These are phyloP conservation scores for Quillaja saponaria DNA, from an alignment of 306 rosid species.

Conservation along the genomic window DNA sequence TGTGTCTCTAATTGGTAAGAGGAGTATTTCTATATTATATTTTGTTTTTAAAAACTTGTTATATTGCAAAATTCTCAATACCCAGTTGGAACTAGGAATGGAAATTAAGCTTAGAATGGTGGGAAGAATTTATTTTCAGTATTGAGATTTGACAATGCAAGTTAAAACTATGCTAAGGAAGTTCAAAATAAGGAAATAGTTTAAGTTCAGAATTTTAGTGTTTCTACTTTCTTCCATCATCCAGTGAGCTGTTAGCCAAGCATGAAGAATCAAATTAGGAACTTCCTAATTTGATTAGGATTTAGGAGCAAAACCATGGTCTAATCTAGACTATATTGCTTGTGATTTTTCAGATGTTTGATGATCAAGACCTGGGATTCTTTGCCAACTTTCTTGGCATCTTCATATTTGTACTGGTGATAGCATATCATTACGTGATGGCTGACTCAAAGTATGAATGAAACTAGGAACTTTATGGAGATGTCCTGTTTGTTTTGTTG, in stretches of 20 bases:
- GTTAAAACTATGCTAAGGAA: too few species aligned
- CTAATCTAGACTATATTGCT: constrained; percentile 23
- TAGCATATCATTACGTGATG: constrained; percentile 83
- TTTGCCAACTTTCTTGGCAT: constrained; percentile 89
- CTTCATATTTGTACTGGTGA: constrained; percentile 77
- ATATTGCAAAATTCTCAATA: too few species aligned
- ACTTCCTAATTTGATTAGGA: too few species aligned
- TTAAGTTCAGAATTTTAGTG: too few species aligned
- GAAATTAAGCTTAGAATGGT: too few species aligned
- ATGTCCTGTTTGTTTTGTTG: constrained; percentile 35
- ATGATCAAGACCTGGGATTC: constrained; percentile 88
- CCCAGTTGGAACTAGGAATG: too few species aligned
- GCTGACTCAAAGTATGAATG: constrained; percentile 88
- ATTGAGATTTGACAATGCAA: too few species aligned
- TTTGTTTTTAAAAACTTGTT: neutral
- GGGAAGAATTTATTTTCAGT: too few species aligned
- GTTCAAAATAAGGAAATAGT: too few species aligned
- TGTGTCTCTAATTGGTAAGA: neutral
- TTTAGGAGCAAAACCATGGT: neutral
- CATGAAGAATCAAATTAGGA: neutral
- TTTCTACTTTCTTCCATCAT: too few species aligned
- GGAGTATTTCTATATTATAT: neutral
- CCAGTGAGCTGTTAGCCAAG: neutral
- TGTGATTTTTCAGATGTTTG: constrained; percentile 62
- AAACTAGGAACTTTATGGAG: constrained; percentile 42